Evolutionary conservation across 208 protist species (phyloP), one percentile per base, ranked within the genome.

Genomic region (Leishmania tropica): DNA sequence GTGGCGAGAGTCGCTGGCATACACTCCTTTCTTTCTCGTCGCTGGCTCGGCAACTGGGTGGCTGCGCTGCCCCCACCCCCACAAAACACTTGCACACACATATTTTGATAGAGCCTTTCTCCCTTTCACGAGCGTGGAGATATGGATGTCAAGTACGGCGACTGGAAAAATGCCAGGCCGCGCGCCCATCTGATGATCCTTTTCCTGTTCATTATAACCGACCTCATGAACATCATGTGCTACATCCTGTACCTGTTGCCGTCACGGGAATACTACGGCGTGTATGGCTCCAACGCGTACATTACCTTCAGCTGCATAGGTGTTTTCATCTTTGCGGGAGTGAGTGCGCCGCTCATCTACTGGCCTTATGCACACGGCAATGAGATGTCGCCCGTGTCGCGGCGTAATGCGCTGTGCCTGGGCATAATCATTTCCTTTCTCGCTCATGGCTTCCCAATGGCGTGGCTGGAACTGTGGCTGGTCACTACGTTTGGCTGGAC

Each of bases 401-500:
- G 95, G 40, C 80, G 88, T 58, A 93, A 95, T 72, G 76, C 83
- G 7, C 45, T 85, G n/a, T 89, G 79, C 51, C 56, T 94, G 6
- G 89, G 75, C 56, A 84, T 96, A 35, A 56, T 82, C 47, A 83
- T 93, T 65, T 93, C 86, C 40, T 95, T 97, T 78, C 76, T 96
- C 17, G 51, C 89, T 5, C 90, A 96, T 68, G 91, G 90, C 64
- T 89, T 97, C 51, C 89, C 95, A 40, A 87, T 95, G 84, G 83
- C 84, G 72, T 94, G 89, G 89, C 75, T 97, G 48, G 92, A 96
- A 71, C 80, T 96, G 68, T 96, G 90, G 83, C 80, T 96, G n/a
- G 85, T 93, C 51, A 89, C 84, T 75, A 78, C 74, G 64, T 87
- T 88, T 54, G 91, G 95, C 53, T 93, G 85, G 83, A 85, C 67